phyloP scores from a whole-genome alignment of 371 early-diverging fungal species.

The Mucor mucedo region DNA sequence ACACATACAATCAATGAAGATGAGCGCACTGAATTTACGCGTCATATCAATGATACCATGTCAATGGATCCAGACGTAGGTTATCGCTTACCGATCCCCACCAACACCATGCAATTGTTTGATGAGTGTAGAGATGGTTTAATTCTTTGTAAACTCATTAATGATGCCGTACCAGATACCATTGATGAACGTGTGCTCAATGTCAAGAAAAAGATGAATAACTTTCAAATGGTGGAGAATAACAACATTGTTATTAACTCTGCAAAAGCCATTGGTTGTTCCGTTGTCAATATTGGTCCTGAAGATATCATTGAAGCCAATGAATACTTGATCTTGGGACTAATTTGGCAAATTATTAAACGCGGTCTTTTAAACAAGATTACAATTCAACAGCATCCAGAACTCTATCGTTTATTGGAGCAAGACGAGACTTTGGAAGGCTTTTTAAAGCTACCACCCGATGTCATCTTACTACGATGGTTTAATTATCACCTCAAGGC shows the following conservation, averaged over 20 bases:
- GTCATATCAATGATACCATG: constrained; percentile 87
- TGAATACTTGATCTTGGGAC: constrained; percentile 89
- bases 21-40: constrained; percentile 88
- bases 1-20: constrained; percentile 96
- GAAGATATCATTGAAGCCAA: constrained; percentile 90
- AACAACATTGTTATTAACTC: constrained; percentile 94
- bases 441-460: constrained; percentile 86
- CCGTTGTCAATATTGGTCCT: constrained; percentile 93
- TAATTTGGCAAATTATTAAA: constrained; percentile 97
- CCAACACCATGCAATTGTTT: constrained; percentile 88
- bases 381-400: constrained; percentile 93
- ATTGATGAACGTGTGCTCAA: constrained; percentile 96
- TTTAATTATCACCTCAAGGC: constrained; percentile 94
- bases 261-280: constrained; percentile 94
- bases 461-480: constrained; percentile 93
- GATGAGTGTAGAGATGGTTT: constrained; percentile 92
- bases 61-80: constrained; percentile 78
- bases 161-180: constrained; percentile 88
- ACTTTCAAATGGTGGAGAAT: constrained; percentile 94
- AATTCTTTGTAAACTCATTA: constrained; percentile 91
- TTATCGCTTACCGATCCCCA: constrained; percentile 83
- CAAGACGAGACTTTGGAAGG: constrained; percentile 88
- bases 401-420: constrained; percentile 89
- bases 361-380: constrained; percentile 89
- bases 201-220: constrained; percentile 72